Base-by-base conservation (phyloP, 495 filamentous ascomycete genomes). In the Hypoxylon perforatum region DNA sequence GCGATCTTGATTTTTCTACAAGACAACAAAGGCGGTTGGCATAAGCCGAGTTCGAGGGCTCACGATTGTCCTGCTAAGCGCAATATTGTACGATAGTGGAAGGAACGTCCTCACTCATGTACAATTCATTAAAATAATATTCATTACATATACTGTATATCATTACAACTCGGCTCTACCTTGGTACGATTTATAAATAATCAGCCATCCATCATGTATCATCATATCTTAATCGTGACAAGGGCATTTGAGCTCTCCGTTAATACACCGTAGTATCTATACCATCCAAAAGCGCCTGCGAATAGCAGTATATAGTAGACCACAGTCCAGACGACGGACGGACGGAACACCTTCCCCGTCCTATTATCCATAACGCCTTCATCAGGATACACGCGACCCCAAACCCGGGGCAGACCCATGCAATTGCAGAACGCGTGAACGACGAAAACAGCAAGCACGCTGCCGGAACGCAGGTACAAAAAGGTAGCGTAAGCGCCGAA, bases 401-500 rank as follows among this genome's bases (percentile, higher is more conserved):
- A 96, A 17, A 98, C 71, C 10, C 90, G 82, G n/a, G 96, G 95
- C 61, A 97, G 72, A 1, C 95, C 94, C 83, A 91, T 88, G 84
- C 86, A 92, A 72, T 99, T 99, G 77, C 95, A 98, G 77, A 98
- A 97, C 9, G 86, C 85, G 72, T 99, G 95, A 9, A 88, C 88
- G 10, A 89, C 68, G 41, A 94, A 88, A 11, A 88, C 87, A 8
- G 90, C 88, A 44, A 85, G 78, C 35, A 97, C 70, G 18, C 89
- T 95, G 0, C 93, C 94, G 0, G 93, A 95, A 35, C 95, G 88
- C 6, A 99, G 73, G 67, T 90, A 97, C n/a, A 97, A 33, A 66
- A 98, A 99, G 3, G 91, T 91, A 0, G 92, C 94, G 87, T 82
- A 97, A 80, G 92, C 94, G 46, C 95, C 95, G 65, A 99, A 99